Base-by-base conservation (phyloP, 2,329 filamentous ascomycete species). In the Epicoccum sorghinum region DNA sequence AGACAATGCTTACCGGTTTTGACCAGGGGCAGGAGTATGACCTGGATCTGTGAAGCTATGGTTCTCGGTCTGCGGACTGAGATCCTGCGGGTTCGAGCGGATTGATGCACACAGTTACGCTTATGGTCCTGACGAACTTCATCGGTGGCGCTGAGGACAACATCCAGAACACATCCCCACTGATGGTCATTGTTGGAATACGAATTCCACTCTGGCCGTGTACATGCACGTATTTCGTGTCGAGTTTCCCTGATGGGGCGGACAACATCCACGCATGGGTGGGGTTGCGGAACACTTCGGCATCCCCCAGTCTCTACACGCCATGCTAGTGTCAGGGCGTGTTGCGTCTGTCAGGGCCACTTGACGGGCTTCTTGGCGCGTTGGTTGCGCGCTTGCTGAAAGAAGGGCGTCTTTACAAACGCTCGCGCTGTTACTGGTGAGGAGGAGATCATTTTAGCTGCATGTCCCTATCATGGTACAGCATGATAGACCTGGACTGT, bases 11-110 rank as follows among this genome's bases (percentile, higher is more conserved):
- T 63, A 55, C 65, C 57, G 18, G 35, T 62, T 60, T 57, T 32
- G 54, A 50, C 8, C 33, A 52, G 51, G 29, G 45, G 51, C 58
- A 58, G 52, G n/a, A 48, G 53, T 32, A 43, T 52, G 38, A 52
- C 56, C 59, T 61, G 60, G 60, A 58, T 63, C 58, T 39, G 40
- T 50, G 53, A 58, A 47, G 29, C 38, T 58, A 38, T 48, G 55
- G 39, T 60, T 49, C 60, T 69, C 55, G 62, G 62, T 61, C 39
- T 56, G 10, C 46, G 59, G 65, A 55, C 38, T 62, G 38, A 59
- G 61, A 63, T 64, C 53, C 62, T 69, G 65, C 66, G 57, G 65
- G 59, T 49, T 56, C 57, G 38, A 55, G 52, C 60, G 48, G 36
- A 68, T 67, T 58, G 39, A 64, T 64, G 51, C 52, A 41, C 32